These are phyloP conservation scores for Trichophyton simii DNA, from an alignment of 2,329 filamentous ascomycete genomes.

Conservation along the genomic window DNA sequence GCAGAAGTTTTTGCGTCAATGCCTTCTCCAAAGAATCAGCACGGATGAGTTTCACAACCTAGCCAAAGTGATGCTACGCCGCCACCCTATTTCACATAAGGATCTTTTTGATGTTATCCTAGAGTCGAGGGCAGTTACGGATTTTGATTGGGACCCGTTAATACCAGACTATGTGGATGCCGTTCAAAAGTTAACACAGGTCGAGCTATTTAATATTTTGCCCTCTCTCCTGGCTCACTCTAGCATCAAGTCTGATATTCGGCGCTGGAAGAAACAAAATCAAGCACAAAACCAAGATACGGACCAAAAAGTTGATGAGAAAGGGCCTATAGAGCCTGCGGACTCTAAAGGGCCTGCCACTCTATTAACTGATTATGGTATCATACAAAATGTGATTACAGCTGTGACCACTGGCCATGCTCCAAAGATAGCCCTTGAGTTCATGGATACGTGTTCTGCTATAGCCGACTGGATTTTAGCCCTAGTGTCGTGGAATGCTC, in stretches of 20 bases:
- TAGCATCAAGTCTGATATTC: constrained; percentile 20
- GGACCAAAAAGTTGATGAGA: neutral
- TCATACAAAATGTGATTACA: constrained; percentile 32
- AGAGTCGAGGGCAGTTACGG: constrained; percentile 22
- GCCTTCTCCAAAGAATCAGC: constrained; percentile 10
- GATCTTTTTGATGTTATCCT: constrained; percentile 26
- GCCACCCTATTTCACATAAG: constrained; percentile 22
- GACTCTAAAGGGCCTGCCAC: constrained; percentile 15
- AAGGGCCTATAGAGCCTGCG: neutral
- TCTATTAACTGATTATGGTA: constrained; percentile 31
- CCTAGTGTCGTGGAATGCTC: constrained; percentile 25
- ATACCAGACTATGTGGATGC: constrained; percentile 31
- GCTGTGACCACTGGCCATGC: constrained; percentile 25
- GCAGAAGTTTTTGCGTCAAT: constrained; percentile 10
- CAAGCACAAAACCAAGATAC: neutral
- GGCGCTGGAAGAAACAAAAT: constrained; percentile 1
- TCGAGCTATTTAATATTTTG: constrained; percentile 26
- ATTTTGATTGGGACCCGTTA: constrained; percentile 31
- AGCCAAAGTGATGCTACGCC: constrained; percentile 23
- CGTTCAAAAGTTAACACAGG: constrained; percentile 23
- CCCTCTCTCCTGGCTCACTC: constrained; percentile 25
- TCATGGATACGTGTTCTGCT: constrained; percentile 22
- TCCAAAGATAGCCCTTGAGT: constrained; percentile 22
- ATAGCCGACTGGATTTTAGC: constrained; percentile 30
- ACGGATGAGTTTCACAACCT: constrained; percentile 27